Evolutionary conservation across 2,329 filamentous ascomycete species (phyloP), one percentile per base, ranked within the genome.

Genomic region (Monosporascus sp.): DNA sequence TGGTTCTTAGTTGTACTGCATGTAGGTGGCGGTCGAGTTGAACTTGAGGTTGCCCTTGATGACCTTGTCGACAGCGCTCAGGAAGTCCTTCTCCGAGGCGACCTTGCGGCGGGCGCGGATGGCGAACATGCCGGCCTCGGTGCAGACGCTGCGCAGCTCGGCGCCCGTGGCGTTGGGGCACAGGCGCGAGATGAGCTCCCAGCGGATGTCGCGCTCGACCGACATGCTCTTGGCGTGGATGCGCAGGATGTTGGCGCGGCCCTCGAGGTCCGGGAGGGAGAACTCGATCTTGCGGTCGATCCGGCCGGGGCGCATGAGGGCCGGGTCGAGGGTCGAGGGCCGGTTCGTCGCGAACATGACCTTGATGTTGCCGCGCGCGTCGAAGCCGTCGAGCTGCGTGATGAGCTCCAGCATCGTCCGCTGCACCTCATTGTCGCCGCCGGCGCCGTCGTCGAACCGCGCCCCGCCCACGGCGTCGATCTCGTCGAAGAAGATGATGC

Each of bases 201-300:
- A 99, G 74, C 94, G 85, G 67, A 99, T 99, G 68, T 99, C 94
- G 50, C 94, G 85, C 82, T 99, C 94, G 38, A 99, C 94, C 18
- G 91, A 97, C 94, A 99, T 99, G 70, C 90, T 96, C 87, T 97
- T 99, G 65, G 94, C 94, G 77, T 97, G 94, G 65, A 99, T 99
- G 49, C 94, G 89, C 45, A 99, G 83, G 67, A 99, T 97, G 75
- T 97, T 97, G 67, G 94, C 94, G 61, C 94, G 88, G 49, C 94
- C 94, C 72, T 99, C 94, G 63, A 97, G 90, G 71, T 99, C 94
- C 24, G 94, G 94, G 24, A 99, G 82, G 1, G 91, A 93, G 78
- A 99, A 99, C 74, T 99, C 94, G 65, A 99, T 99, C 82, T 99
- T 99, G 66, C 94, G 84, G 72, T 97, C 93, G 66, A 97, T 97